Percentiles rank a stretch among this genome's conserved stretches.
Evolutionary conservation across 208 protist species (phyloP).

Genomic region (Leishmania mexicana): DNA sequence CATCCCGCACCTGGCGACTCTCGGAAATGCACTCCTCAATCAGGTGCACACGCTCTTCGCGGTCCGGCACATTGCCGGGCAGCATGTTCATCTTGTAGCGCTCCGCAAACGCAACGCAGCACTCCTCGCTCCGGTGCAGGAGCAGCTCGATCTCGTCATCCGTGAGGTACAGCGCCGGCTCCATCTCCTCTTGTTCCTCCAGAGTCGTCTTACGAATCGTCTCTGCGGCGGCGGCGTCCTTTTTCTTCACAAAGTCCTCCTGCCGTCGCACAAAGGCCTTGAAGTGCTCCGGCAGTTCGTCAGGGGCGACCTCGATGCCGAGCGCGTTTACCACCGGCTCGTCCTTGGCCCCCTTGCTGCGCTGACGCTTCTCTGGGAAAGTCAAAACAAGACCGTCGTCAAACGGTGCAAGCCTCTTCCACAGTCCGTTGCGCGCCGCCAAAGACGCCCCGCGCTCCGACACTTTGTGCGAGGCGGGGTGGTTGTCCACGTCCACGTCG

Average conservation of each 20-base stretch:
- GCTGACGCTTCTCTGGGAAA: constrained; percentile 41
- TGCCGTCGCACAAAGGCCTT: constrained; percentile 84
- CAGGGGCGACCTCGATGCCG: constrained; percentile 63
- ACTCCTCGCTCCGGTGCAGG: constrained; percentile 60
- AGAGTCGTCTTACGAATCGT: constrained; percentile 63
- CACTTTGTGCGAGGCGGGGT: background rate
- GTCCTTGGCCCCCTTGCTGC: constrained; percentile 14
- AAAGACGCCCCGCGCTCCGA: background rate
- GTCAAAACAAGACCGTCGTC: constrained; percentile 74
- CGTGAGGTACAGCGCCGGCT: constrained; percentile 76
- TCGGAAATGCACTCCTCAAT: constrained; percentile 83
- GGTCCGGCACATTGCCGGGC: constrained; percentile 75
- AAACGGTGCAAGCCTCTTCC: constrained; percentile 37
- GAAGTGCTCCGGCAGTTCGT: constrained; percentile 77
- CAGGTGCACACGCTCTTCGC: constrained; percentile 60
- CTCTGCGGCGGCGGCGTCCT: constrained; percentile 39
- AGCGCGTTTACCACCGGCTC: constrained; percentile 60
- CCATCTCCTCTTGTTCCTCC: constrained; percentile 81
- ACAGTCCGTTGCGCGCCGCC: constrained; percentile 20
- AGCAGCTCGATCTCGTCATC: constrained; percentile 77
- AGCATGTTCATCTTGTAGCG: constrained; percentile 72
- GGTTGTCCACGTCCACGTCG: background rate
- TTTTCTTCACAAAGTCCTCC: constrained; percentile 88
- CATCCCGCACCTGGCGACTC: constrained; percentile 78
- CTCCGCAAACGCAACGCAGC: constrained; percentile 60